Conservation (phyloP, 352 stramenopile species). For the Phytophthora podocarpi region DNA sequence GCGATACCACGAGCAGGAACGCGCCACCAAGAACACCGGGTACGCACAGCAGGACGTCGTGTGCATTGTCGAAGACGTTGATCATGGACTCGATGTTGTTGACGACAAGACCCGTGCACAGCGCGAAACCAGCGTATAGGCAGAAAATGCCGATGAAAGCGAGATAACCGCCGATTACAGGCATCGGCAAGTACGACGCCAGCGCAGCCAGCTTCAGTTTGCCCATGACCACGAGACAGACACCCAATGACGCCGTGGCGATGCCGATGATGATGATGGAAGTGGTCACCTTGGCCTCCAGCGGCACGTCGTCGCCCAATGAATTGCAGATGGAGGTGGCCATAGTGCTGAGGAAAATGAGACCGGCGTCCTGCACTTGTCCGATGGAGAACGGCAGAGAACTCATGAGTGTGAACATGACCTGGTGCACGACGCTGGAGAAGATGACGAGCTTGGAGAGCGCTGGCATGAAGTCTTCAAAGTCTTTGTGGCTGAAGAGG, state of each 20-base stretch:
- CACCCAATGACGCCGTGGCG: conserved; percentile 90
- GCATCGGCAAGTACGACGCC: conserved; percentile 96
- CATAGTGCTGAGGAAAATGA: conserved; percentile 98
- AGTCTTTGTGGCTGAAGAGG: conserved; percentile 93
- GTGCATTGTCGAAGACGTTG: conserved; percentile 51
- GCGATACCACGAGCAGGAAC: conserved; percentile 80
- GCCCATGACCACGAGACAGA: conserved; percentile 93
- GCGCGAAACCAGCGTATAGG: conserved; percentile 88
- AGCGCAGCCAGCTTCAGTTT: conserved; percentile 92
- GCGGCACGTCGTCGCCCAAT: conserved; percentile 60
- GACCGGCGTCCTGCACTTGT: conserved; percentile 97
- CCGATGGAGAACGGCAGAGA: conserved; percentile 96
- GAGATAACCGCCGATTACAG: conserved; percentile 97
- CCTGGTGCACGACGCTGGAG: conserved; percentile 94
- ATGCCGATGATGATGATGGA: conserved; percentile 92
- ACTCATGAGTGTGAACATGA: conserved; percentile 88
- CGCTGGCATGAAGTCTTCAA: conserved; percentile 83
- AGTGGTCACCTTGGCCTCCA: conserved; percentile 91
- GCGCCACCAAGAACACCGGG: conserved; percentile 86
- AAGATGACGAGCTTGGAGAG: conserved; percentile 96
- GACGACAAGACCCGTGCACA: conserved; percentile 90
- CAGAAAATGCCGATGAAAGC: conserved; percentile 98
- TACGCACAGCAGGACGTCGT: conserved; percentile 81
- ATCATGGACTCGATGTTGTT: conserved; percentile 83
- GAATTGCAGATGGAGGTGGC: conserved; percentile 86